Evolutionary conservation across 2,329 filamentous ascomycete species (phyloP).

Genomic region (Pezicula rhizophila): DNA sequence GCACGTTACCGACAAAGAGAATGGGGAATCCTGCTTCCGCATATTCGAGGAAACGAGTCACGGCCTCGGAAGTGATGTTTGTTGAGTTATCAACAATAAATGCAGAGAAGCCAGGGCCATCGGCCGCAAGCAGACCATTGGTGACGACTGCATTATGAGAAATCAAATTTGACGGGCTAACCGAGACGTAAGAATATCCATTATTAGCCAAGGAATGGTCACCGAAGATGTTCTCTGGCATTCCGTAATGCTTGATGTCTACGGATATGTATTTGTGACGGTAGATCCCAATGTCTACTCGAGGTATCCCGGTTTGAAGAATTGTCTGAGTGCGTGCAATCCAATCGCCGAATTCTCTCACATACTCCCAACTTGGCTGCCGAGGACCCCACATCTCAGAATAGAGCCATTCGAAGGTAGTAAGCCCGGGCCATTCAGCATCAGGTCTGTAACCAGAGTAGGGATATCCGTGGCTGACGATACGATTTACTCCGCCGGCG

Average conservation of each 20-base stretch:
- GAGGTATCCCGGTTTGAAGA: constrained; percentile 3
- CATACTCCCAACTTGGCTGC: constrained; percentile 3
- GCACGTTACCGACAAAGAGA: constrained; percentile 4
- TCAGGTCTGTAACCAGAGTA: constrained; percentile 1
- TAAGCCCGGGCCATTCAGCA: constrained; percentile 1
- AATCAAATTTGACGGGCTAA: neutral
- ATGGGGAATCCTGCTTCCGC: constrained; percentile 4
- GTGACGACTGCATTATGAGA: neutral
- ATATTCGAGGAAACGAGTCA: constrained; percentile 2
- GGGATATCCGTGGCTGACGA: constrained; percentile 1
- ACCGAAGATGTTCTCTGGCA: neutral
- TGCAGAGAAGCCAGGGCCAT: constrained; percentile 3
- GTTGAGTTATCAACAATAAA: constrained; percentile 5
- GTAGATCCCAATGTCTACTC: constrained; percentile 6
- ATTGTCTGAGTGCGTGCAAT: constrained; percentile 3
- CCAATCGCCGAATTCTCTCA: neutral
- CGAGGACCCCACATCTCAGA: constrained; percentile 4
- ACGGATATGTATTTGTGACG: neutral
- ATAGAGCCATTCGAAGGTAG: constrained; percentile 3
- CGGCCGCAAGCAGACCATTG: neutral
- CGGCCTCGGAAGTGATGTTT: constrained; percentile 2
- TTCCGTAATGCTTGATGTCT: constrained; percentile 1
- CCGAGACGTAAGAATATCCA: constrained; percentile 4
- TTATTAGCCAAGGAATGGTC: constrained; percentile 1
- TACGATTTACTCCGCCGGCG: constrained; percentile 1